Evolutionary conservation across 257 asterid genomes (phyloP).

Genomic region (Solanum sitiens): DNA sequence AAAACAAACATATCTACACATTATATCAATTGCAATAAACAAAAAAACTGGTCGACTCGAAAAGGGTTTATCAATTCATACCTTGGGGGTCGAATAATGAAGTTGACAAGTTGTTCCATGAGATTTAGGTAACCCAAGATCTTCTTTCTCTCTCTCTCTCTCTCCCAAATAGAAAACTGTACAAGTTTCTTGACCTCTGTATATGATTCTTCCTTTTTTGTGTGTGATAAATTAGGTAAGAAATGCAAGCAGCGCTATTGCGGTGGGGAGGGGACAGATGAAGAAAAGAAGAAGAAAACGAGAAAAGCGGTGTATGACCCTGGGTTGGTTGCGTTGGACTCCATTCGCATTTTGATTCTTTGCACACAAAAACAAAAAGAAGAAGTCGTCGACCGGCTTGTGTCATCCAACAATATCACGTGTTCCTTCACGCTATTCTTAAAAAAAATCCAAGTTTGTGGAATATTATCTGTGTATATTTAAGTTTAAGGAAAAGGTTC

Average conservation of each 20-base stretch:
- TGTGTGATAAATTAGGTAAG: background rate
- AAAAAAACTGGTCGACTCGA: background rate
- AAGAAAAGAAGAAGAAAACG: background rate
- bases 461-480: no score
- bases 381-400: background rate
- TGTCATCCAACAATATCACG: background rate
- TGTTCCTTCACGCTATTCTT: background rate
- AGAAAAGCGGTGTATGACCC: background rate
- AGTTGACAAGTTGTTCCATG: conserved; percentile 96
- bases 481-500: no score
- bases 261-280: background rate
- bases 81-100: conserved; percentile 98
- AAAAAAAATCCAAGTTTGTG: background rate
- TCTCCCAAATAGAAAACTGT: background rate
- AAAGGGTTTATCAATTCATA: conserved; percentile 8
- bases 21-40: background rate
- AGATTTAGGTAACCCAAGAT: conserved; percentile 34
- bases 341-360: background rate
- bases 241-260: background rate
- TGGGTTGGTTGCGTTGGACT: background rate
- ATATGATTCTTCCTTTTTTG: background rate
- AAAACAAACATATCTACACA: background rate
- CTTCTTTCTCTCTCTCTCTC: conserved; percentile 7
- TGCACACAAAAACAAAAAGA: background rate
- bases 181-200: background rate